phyloP scores from a whole-genome alignment of 768 basidiomycete genomes.

The Ramaria sp. region DNA sequence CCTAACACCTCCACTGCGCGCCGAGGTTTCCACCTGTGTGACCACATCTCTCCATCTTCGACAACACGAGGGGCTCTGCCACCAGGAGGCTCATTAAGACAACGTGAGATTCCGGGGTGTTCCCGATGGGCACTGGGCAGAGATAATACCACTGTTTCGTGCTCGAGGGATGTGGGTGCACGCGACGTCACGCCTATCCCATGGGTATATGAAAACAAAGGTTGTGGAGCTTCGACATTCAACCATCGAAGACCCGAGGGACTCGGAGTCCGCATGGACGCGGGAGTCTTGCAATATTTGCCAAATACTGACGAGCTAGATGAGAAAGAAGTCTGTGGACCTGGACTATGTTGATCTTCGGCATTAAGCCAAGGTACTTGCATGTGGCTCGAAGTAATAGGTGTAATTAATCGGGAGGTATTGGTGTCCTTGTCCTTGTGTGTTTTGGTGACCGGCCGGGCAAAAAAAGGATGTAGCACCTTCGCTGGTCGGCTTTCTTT shows the following conservation, averaged over 20 bases:
- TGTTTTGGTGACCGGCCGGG: neutral
- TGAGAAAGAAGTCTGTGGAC: slow-evolving; percentile 35
- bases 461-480: slow-evolving; percentile 1
- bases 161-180: neutral
- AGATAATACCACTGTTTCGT: slow-evolving; percentile 15
- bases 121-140: slow-evolving; percentile 11
- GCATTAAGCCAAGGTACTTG: slow-evolving; percentile 38
- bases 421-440: neutral
- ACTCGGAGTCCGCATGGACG: neutral
- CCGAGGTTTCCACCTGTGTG: slow-evolving; percentile 65
- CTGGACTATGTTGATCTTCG: slow-evolving; percentile 51
- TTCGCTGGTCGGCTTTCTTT: neutral
- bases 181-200: neutral
- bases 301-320: neutral
- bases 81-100: slow-evolving; percentile 17
- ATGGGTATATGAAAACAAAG: neutral
- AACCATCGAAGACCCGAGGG: neutral
- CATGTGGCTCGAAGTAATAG: neutral
- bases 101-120: slow-evolving; percentile 43
- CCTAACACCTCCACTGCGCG: slow-evolving; percentile 68
- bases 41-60: slow-evolving; percentile 43
- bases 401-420: neutral
- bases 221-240: neutral
- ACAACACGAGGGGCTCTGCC: slow-evolving; percentile 12
- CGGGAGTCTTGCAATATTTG: neutral